Base-by-base conservation (phyloP, 345 rosid genomes). In the Adansonia digitata region DNA sequence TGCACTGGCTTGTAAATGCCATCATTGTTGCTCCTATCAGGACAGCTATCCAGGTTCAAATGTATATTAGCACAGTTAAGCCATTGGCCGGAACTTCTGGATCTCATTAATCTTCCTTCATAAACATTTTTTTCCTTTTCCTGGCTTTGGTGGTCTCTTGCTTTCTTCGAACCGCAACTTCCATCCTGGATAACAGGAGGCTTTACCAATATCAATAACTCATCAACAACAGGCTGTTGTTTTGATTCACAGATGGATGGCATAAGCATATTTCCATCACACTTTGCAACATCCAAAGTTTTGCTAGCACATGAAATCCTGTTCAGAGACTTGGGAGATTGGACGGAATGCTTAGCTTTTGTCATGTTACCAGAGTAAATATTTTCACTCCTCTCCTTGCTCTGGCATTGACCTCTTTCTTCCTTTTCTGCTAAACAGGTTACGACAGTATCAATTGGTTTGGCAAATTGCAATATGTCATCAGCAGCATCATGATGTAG, bases 31-130 rank as follows among this genome's bases (percentile, higher is more conserved):
- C 63, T 74, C 68, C 26, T 70, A 49, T 73, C 15, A n/a, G 63
- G 35, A 75, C 62, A 68, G 14, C 64, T 48, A 3, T 73, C 80
- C 72, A 75, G 12, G 15, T 76, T 68, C 48, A 26, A 55, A 70
- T 8, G 67, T 20, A 75, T 78, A 65, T 78, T 78, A 35, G 24
- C 77, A 46, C 63, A 49, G 65, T 76, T 59, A 76, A 74, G 46
- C 27, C 68, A 82, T 52, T 48, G 82, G 62, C 70, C 64, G 43
- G 78, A 80, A 74, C 77, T 75, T 81, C 76, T 82, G 64, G 84
- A 81, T 69, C 83, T 65, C 61, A 82, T 83, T 63, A 78, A 37
- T 48, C 60, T 49, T 49, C 73, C 73, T 31, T 69, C 43, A 69
- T 12, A n/a, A 49, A 49, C 56, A 53, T 43, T 17, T 11, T 2